phyloP scores from a whole-genome alignment of 441 rosid genomes.

The Iberis amara region DNA sequence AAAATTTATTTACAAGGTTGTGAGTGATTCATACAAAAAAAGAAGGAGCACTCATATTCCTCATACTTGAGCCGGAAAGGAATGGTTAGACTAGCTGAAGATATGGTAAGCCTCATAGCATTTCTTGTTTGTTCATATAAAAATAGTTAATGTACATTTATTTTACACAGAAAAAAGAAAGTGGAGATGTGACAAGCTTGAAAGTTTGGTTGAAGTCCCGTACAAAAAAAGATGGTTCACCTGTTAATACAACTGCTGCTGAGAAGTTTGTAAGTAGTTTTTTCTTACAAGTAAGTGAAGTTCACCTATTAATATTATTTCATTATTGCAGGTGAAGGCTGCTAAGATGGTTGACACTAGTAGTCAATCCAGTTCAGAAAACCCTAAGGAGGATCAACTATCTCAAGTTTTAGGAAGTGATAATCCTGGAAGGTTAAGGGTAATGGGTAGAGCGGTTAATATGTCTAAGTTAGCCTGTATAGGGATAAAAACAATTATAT shows the following conservation, averaged over 20 bases:
- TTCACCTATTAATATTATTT: too few species aligned
- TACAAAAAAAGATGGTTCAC: neutral
- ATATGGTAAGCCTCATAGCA: too few species aligned
- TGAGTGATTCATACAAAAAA: too few species aligned
- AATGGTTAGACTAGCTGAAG: too few species aligned
- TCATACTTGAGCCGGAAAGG: too few species aligned
- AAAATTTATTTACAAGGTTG: too few species aligned
- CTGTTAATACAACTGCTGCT: neutral
- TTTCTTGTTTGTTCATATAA: neutral
- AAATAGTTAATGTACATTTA: neutral
- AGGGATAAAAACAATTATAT: too few species aligned
- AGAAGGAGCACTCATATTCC: too few species aligned
- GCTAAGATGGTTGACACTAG: neutral
- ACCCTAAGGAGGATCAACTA: neutral
- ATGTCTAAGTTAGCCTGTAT: neutral
- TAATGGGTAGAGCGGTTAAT: neutral
- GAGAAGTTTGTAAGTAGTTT: neutral
- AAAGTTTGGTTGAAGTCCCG: neutral
- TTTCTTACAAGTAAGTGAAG: too few species aligned
- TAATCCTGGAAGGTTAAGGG: neutral
- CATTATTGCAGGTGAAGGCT: neutral
- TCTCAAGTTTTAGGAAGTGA: neutral
- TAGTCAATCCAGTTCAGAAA: neutral
- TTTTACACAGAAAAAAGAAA: neutral
- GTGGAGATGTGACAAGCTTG: neutral